phyloP scores from a whole-genome alignment of 352 stramenopile species.

The Globisporangium radiosum region DNA sequence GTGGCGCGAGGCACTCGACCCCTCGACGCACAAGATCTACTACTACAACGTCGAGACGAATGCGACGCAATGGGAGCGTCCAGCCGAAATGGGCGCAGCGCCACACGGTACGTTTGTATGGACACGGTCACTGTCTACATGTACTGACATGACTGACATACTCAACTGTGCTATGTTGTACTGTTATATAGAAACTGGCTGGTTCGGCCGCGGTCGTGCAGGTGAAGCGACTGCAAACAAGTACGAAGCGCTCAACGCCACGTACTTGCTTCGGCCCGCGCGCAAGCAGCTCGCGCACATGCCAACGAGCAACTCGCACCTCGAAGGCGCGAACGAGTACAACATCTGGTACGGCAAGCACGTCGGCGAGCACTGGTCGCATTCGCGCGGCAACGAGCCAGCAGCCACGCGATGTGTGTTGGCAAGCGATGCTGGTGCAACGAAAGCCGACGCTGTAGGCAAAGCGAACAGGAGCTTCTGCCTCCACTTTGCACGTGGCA shows the following conservation, averaged over 20 bases:
- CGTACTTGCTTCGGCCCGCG: conserved; percentile 79
- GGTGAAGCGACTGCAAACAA: conserved; percentile 57
- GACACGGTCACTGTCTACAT: not conserved
- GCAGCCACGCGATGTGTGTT: conserved; percentile 83
- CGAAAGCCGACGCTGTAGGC: conserved; percentile 85
- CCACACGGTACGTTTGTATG: conserved; percentile 41
- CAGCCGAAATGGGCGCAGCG: conserved; percentile 87
- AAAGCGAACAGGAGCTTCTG: conserved; percentile 89
- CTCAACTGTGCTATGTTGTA: not conserved
- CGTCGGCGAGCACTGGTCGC: conserved; percentile 87
- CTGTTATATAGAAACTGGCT: conserved; percentile 70
- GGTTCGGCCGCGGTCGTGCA: conserved; percentile 89
- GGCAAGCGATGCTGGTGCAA: conserved; percentile 84
- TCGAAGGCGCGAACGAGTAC: conserved; percentile 92
- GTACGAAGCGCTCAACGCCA: conserved; percentile 82
- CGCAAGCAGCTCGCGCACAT: conserved; percentile 90
- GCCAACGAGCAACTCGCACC: conserved; percentile 71
- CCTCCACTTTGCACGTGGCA: conserved; percentile 90
- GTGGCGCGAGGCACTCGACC: conserved; percentile 91
- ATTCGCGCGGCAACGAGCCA: conserved; percentile 78
- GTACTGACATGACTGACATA: not conserved
- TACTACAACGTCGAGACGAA: conserved; percentile 91
- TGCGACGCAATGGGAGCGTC: conserved; percentile 86
- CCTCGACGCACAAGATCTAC: conserved; percentile 88
- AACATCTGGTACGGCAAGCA: conserved; percentile 96